Base-by-base conservation (phyloP, 2,329 filamentous ascomycete species). In the Davidsoniella neocaledoniae region DNA sequence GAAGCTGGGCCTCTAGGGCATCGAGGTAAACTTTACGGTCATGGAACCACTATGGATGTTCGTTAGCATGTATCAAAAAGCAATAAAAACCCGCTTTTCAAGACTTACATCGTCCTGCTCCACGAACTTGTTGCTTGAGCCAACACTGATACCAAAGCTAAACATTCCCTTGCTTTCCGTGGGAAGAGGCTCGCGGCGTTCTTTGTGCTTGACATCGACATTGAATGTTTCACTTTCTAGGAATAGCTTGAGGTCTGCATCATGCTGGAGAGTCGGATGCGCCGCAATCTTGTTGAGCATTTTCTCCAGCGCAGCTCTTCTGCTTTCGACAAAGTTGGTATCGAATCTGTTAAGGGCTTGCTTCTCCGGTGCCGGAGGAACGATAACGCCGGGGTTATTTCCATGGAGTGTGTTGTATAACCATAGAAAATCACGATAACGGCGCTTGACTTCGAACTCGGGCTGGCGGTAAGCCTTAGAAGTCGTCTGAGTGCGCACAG, bases 341-440 rank as follows among this genome's bases (percentile, higher is more conserved):
- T 98, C 90, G 61, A 98, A 98, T 38, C 91, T 80, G 54, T 90
- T 90, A 50, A 98, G 85, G 6, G 90, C 88, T 67, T 98, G 91
- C 70, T 98, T 98, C 68, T 98, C 91, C 1, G 91, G 91, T 0
- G 91, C 91, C 6, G 91, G 90, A 0, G 91, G 91, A 10, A 98
- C 86, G 26, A 98, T 87, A 37, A 95, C 81, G 51, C 91, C 91
- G 0, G 91, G 91, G 59, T 91, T 95, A 63, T 94, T 98, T 54
- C 80, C 82, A 62, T 96, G 91, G 54, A 98, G 72, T 26, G 88
- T 86, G 57, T 82, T 95, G 65, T 98, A 98, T 25, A 98, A 78
- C 91, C 91, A 98, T 48, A 98, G 70, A 63, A 98, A 98, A 66
- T 98, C 91, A 53, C 88, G 81, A 65, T 96, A 98, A 60, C 91